Conservation (phyloP, 2,329 filamentous ascomycete species). For the Cercospora sp. region DNA sequence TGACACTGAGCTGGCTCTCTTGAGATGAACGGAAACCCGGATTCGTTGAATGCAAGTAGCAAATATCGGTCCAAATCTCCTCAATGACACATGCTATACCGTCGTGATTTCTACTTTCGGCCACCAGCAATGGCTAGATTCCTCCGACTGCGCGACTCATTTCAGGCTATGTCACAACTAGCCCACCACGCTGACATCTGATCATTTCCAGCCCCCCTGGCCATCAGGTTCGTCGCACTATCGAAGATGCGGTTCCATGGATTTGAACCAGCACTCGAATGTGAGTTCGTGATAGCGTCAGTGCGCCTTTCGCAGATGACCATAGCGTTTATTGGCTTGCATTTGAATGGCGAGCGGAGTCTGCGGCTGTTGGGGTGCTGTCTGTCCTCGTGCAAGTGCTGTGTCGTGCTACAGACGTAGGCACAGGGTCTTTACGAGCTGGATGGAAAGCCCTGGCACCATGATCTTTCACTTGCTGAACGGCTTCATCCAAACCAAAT, state of each 20-base stretch:
- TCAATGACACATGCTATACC: background rate
- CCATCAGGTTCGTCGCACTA: background rate
- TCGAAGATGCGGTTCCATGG: background rate
- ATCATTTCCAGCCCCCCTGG: background rate
- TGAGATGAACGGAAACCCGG: background rate
- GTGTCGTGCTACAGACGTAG: background rate
- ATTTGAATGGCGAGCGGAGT: background rate
- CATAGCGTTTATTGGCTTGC: background rate
- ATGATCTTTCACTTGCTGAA: background rate
- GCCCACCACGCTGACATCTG: background rate
- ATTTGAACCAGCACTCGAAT: background rate
- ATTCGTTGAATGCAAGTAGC: background rate
- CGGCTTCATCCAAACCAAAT: slow-evolving; percentile 19
- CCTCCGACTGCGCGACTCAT: background rate
- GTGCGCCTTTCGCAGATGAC: background rate
- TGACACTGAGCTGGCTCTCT: background rate
- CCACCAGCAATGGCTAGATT: background rate
- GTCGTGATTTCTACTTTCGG: background rate
- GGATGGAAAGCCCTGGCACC: background rate
- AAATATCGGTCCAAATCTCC: background rate
- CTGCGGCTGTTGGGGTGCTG: background rate
- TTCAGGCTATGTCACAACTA: background rate
- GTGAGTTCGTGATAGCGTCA: background rate
- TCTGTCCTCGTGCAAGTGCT: background rate
- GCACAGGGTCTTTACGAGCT: background rate